These are phyloP conservation scores for Toxicodendron radicans DNA, from an alignment of 345 rosid genomes.

Conservation along the genomic window DNA sequence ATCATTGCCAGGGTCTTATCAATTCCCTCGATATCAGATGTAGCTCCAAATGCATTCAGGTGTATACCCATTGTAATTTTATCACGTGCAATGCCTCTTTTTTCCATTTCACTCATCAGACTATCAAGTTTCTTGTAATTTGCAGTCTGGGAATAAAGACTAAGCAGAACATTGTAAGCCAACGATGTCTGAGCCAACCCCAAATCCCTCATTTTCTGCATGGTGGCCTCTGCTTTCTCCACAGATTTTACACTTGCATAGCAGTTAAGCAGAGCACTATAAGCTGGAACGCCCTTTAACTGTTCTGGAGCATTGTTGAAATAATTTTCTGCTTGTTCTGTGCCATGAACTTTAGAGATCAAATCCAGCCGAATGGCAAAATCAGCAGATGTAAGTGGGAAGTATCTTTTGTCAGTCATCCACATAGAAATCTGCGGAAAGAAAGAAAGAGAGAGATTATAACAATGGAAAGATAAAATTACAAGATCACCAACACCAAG, in stretches of 20 bases:
- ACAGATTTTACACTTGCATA: conserved; percentile 24
- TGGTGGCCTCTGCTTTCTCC: conserved; percentile 40
- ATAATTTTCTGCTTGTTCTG: conserved; percentile 38
- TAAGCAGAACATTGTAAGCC: conserved; percentile 30
- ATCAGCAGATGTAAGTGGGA: conserved; percentile 16
- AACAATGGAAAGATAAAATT: not conserved
- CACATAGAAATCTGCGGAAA: conserved; percentile 39
- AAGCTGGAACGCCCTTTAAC: conserved; percentile 19
- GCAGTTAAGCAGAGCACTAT: conserved; percentile 43
- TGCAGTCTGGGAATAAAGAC: conserved; percentile 29
- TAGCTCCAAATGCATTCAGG: conserved; percentile 33
- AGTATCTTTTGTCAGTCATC: conserved; percentile 38
- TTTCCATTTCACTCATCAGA: conserved; percentile 34
- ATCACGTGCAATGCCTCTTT: conserved; percentile 24
- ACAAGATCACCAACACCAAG: no score
- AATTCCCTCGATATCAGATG: conserved; percentile 26
- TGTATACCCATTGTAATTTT: conserved; percentile 15
- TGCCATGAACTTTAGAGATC: conserved; percentile 37
- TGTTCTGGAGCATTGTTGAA: conserved; percentile 26
- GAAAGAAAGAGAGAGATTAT: not conserved
- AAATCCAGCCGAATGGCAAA: conserved; percentile 41
- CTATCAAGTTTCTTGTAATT: conserved; percentile 26
- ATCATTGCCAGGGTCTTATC: conserved; percentile 25
- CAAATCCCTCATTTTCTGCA: conserved; percentile 38
- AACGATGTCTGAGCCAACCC: conserved; percentile 16